These are phyloP conservation scores for Herpotrichia juniperi DNA, from an alignment of 2,329 filamentous ascomycete genomes.

Conservation along the genomic window DNA sequence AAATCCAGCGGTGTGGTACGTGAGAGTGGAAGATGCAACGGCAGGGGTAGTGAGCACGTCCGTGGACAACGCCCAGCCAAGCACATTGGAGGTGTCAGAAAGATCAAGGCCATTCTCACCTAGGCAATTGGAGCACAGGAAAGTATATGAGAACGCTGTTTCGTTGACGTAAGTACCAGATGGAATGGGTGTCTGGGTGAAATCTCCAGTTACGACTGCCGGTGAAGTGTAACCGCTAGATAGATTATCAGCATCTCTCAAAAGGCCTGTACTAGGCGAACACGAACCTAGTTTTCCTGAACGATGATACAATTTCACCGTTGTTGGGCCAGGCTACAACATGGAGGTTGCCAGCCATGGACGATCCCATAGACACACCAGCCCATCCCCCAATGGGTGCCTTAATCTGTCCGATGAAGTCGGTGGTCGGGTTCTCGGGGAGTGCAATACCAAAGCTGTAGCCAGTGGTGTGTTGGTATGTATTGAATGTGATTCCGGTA, in stretches of 20 bases:
- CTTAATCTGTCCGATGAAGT: slow-evolving; percentile 62
- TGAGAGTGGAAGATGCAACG: slow-evolving; percentile 26
- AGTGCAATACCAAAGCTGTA: slow-evolving; percentile 59
- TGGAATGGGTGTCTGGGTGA: slow-evolving; percentile 53
- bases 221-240: slow-evolving; percentile 56
- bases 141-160: slow-evolving; percentile 62
- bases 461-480: slow-evolving; percentile 42
- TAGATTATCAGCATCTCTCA: neutral
- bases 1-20: slow-evolving; percentile 41
- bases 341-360: slow-evolving; percentile 58
- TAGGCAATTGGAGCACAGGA: slow-evolving; percentile 55
- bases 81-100: slow-evolving; percentile 31
- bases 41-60: slow-evolving; percentile 31
- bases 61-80: slow-evolving; percentile 40
- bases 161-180: slow-evolving; percentile 60
- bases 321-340: slow-evolving; percentile 61
- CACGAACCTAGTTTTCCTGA: slow-evolving; percentile 48
- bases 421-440: slow-evolving; percentile 55
- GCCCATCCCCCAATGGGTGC: slow-evolving; percentile 55
- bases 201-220: slow-evolving; percentile 49
- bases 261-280: neutral
- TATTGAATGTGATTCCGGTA: slow-evolving; percentile 42
- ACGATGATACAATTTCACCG: slow-evolving; percentile 53
- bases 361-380: slow-evolving; percentile 55
- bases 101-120: slow-evolving; percentile 24